Evolutionary conservation across 2,329 filamentous ascomycete genomes (phyloP), one percentile per base, ranked within the genome.

Genomic region (Fusarium sp.): DNA sequence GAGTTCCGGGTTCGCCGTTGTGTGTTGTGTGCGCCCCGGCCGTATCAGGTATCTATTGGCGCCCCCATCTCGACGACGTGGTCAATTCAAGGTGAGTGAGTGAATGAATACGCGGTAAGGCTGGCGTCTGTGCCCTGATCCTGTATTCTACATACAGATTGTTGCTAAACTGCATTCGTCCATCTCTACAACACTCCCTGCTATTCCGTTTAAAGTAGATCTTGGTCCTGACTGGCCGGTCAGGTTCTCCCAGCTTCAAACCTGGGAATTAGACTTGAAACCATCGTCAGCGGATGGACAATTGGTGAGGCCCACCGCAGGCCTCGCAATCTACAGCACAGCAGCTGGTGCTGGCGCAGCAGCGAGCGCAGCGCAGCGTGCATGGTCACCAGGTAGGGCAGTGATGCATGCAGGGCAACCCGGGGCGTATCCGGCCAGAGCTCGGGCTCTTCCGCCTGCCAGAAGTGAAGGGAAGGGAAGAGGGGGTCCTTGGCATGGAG

Each of bases 41-140:
- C 71, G 63, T 72, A 54, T 71, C 72, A 72, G 68, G 68, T 74
- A 43, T 71, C 41, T 68, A 64, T 67, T 71, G 23, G 63, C 67
- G 67, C 59, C 41, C 43, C 30, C 27, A 52, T 62, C 48, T 25
- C 6, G 41, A 62, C 59, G 30, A 35, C 43, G 59, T 32, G 30
- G 58, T 41, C 56, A 45, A 45, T 23, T 34, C 20, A 58, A 25
- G 39, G 27, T 18, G 23, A 30, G 27, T 9, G n/a, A 23, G 16
- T 30, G 25, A 25, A 43, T 34, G 58, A 41, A 41, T 43, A 30
- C 35, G 25, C 35, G 25, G 56, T 59, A 25, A 37, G 25, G 37
- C 56, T n/a, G 23, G 25, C 18, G 23, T 39, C 37, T 59, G 23
- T 30, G 35, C 54, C 35, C 35, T 41, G 56, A 23, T 59, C 16